Conservation (phyloP, 2,329 filamentous ascomycete species). For the Albifimbria verrucaria region DNA sequence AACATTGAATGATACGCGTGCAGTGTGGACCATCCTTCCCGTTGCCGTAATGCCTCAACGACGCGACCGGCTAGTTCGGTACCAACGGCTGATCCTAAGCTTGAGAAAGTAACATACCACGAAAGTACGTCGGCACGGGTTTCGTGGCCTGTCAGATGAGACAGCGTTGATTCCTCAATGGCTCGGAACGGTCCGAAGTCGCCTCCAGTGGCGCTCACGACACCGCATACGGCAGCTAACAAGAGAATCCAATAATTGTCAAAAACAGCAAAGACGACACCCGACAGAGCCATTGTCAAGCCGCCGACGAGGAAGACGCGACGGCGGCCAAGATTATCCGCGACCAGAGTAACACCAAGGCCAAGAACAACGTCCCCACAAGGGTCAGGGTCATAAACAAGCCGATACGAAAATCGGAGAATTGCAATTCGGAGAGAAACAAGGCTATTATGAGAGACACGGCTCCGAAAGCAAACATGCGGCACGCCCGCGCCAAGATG, state of each 20-base stretch:
- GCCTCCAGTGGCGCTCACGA: conserved; percentile 59
- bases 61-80: conserved; percentile 50
- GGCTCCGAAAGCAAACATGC: conserved; percentile 63
- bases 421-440: conserved; percentile 53
- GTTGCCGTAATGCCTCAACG: conserved; percentile 42
- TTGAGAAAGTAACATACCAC: conserved; percentile 60
- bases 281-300: conserved; percentile 54
- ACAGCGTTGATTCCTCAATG: conserved; percentile 63
- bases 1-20: conserved; percentile 56
- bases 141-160: conserved; percentile 53
- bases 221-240: conserved; percentile 55
- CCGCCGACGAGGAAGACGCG: conserved; percentile 51
- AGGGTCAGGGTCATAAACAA: conserved; percentile 64
- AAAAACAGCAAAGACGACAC: conserved; percentile 48
- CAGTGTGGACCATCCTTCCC: conserved; percentile 44
- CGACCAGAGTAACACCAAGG: conserved; percentile 54
- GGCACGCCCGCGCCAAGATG: conserved; percentile 36
- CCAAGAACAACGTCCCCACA: conserved; percentile 58
- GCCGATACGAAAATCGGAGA: conserved; percentile 57
- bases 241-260: conserved; percentile 59
- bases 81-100: conserved; percentile 52
- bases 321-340: conserved; percentile 55
- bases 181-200: conserved; percentile 67
- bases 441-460: conserved; percentile 59
- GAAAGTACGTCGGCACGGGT: conserved; percentile 61